A percentile compares a stretch with the other conserved stretches of the same genome.
Evolutionary conservation across 1,139 yeast genomes (phyloP).

Genomic region (Yamadazyma siamensis): DNA sequence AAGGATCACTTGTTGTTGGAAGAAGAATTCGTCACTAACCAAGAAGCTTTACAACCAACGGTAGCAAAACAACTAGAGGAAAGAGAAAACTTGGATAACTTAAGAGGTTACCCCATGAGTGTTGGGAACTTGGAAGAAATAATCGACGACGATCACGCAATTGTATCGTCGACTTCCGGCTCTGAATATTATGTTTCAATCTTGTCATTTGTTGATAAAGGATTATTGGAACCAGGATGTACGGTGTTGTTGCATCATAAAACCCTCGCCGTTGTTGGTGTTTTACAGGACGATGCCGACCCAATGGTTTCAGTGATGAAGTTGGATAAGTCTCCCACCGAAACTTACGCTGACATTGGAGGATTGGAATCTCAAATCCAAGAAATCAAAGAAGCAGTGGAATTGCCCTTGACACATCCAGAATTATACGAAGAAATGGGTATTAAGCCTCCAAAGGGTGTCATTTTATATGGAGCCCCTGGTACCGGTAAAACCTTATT

Average conservation of each 20-base stretch:
- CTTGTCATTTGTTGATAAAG: slow-evolving; percentile 96
- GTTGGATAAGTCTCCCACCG: slow-evolving; percentile 95
- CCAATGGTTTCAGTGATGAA: slow-evolving; percentile 98
- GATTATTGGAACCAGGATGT: slow-evolving; percentile 95
- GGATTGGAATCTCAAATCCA: slow-evolving; percentile 95
- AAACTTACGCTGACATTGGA: slow-evolving; percentile 95
- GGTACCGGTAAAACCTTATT: slow-evolving; percentile 97
- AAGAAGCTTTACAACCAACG: slow-evolving; percentile 92
- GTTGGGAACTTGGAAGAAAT: slow-evolving; percentile 96
- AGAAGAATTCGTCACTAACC: slow-evolving; percentile 94
- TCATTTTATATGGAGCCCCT: slow-evolving; percentile 96
- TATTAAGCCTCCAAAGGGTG: slow-evolving; percentile 98
- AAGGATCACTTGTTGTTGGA: slow-evolving; percentile 93
- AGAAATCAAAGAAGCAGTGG: slow-evolving; percentile 97
- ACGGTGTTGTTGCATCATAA: slow-evolving; percentile 94
- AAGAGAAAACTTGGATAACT: slow-evolving; percentile 88
- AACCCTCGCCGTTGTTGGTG: slow-evolving; percentile 92
- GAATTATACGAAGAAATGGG: slow-evolving; percentile 99
- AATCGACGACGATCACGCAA: slow-evolving; percentile 97
- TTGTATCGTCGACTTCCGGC: slow-evolving; percentile 93
- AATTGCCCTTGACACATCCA: slow-evolving; percentile 95
- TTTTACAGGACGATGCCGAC: slow-evolving; percentile 90
- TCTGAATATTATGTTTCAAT: slow-evolving; percentile 97
- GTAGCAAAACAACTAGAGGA: slow-evolving; percentile 97
- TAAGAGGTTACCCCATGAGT: slow-evolving; percentile 95